A percentile compares a stretch with the other conserved stretches of the same genome.
phyloP scores from a whole-genome alignment of 306 rosid genomes.

The Vigna trinervia region DNA sequence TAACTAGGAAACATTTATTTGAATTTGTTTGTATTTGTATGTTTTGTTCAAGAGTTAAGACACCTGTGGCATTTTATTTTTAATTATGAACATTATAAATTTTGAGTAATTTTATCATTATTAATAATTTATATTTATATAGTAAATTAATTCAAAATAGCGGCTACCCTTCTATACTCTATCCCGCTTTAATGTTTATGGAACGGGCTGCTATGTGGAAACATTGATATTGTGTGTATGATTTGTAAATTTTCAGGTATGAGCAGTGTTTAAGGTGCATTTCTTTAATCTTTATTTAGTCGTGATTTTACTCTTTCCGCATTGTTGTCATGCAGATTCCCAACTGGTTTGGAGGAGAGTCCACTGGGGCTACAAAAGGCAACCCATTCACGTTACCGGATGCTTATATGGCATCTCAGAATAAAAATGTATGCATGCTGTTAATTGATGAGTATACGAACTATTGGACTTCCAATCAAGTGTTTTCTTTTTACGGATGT shows the following conservation, averaged over 20 bases:
- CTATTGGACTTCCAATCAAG: constrained; percentile 20
- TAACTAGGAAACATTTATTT: neutral
- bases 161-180: neutral
- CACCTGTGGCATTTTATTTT: neutral
- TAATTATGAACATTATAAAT: neutral
- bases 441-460: constrained; percentile 1
- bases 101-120: neutral
- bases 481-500: too few species aligned
- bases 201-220: neutral
- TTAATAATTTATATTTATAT: too few species aligned
- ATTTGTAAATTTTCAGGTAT: constrained; percentile 19
- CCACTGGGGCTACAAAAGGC: constrained; percentile 68
- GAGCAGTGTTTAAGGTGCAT: constrained; percentile 22
- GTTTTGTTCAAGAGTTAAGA: neutral
- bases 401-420: constrained; percentile 67
- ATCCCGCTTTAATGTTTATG: neutral
- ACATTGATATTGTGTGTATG: neutral
- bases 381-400: constrained; percentile 87
- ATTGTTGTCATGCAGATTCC: constrained; percentile 68
- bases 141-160: neutral
- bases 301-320: neutral
- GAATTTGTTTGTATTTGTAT: too few species aligned
- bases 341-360: constrained; percentile 73
- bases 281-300: constrained; percentile 4
- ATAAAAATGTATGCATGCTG: constrained; percentile 64